A percentile compares a stretch with the other conserved stretches of the same genome.
Conservation (phyloP, 306 rosid genomes). For the Castanea crenata region DNA sequence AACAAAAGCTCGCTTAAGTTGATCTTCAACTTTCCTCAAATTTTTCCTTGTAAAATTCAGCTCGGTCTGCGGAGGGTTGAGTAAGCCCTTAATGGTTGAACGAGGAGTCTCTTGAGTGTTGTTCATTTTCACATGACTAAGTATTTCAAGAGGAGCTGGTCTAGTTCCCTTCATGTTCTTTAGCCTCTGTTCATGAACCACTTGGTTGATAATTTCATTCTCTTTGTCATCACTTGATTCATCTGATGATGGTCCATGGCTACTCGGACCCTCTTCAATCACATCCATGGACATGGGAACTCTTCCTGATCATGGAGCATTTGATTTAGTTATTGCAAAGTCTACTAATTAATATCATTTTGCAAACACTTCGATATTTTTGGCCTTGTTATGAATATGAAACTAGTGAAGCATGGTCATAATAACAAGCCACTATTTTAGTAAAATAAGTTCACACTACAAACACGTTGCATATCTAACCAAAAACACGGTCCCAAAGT, state of each 20-base stretch:
- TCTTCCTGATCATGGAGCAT: constrained; percentile 27
- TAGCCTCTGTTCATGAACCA: constrained; percentile 12
- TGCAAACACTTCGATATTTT: too few species aligned
- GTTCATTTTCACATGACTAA: constrained; percentile 46
- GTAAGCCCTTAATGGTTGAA: constrained; percentile 54
- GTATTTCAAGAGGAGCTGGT: constrained; percentile 56
- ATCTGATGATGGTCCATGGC: constrained; percentile 18
- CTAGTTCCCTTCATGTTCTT: neutral
- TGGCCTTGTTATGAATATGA: too few species aligned
- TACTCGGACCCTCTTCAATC: constrained; percentile 42
- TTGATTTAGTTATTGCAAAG: neutral
- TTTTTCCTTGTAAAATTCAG: constrained; percentile 46
- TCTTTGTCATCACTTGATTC: constrained; percentile 14
- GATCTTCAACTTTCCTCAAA: constrained; percentile 51
- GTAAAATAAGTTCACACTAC: too few species aligned
- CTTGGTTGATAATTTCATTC: neutral
- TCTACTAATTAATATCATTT: neutral
- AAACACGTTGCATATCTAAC: too few species aligned
- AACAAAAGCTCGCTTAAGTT: constrained; percentile 46
- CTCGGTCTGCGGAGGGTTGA: constrained; percentile 41
- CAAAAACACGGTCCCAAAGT: too few species aligned
- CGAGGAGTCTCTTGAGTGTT: constrained; percentile 51
- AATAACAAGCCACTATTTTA: too few species aligned
- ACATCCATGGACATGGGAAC: constrained; percentile 38
- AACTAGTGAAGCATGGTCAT: too few species aligned